A percentile compares a stretch with the other conserved stretches of the same genome.
Conservation (phyloP, 1,284 basidiomycete species). For the Trametes versicolor region DNA sequence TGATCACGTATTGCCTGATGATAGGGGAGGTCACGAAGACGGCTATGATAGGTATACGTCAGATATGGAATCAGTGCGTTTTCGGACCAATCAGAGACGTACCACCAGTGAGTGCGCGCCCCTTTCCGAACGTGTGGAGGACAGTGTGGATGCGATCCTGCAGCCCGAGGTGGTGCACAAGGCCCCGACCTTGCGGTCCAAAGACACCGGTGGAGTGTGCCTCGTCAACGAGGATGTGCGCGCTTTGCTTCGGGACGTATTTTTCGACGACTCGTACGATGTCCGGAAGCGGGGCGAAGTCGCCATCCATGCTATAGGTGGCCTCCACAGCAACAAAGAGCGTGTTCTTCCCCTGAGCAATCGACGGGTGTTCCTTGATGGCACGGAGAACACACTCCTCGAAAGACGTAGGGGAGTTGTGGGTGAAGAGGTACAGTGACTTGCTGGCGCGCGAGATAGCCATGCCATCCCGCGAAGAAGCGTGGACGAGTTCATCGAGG, state of each 20-base stretch:
- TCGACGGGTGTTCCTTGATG: constrained; percentile 36
- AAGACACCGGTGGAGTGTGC: constrained; percentile 85
- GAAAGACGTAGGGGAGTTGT: constrained; percentile 70
- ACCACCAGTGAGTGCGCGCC: constrained; percentile 79
- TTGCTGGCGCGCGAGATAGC: constrained; percentile 61
- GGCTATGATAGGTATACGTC: constrained; percentile 55
- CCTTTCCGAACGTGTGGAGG: constrained; percentile 72
- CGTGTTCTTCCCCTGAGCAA: constrained; percentile 50
- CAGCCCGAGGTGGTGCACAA: constrained; percentile 67
- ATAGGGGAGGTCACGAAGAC: constrained; percentile 77
- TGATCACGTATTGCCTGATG: constrained; percentile 85
- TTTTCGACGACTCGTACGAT: constrained; percentile 47
- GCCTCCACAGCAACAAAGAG: constrained; percentile 68
- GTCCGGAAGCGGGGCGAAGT: constrained; percentile 76
- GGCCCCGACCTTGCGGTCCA: constrained; percentile 80
- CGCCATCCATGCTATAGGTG: constrained; percentile 92
- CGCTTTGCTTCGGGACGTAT: constrained; percentile 62
- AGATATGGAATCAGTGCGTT: background rate
- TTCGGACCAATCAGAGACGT: constrained; percentile 35
- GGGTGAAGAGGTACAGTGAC: constrained; percentile 60
- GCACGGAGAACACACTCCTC: constrained; percentile 52
- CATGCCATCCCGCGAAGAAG: constrained; percentile 90
- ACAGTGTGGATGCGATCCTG: constrained; percentile 57
- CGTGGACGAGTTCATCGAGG: constrained; percentile 90
- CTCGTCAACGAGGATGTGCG: constrained; percentile 82